These are phyloP conservation scores for Salix udensis DNA, from an alignment of 345 rosid genomes.

Conservation along the genomic window DNA sequence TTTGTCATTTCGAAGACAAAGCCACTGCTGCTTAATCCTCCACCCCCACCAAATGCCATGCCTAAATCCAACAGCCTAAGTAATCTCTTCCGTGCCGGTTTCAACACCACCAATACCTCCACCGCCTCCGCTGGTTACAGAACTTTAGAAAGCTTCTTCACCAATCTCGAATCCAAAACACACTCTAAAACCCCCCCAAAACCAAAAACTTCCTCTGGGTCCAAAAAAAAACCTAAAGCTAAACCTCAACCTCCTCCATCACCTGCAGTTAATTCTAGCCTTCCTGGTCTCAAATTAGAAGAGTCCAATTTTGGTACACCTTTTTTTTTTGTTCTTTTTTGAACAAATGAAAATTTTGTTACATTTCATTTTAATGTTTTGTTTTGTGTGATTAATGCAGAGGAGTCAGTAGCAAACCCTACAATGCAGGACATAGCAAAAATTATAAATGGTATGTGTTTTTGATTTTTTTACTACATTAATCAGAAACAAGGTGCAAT, in stretches of 20 bases:
- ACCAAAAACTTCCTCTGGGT: background rate
- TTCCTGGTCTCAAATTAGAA: constrained; percentile 3
- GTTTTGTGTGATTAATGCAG: constrained; percentile 22
- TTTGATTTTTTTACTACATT: background rate
- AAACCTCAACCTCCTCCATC: constrained; percentile 1
- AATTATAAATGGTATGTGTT: constrained; percentile 24
- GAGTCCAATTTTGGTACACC: constrained; percentile 22
- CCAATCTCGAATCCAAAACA: background rate
- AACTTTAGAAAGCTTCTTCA: background rate
- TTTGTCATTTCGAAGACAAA: background rate
- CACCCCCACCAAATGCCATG: constrained; percentile 32
- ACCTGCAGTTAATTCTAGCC: background rate
- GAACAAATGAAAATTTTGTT: background rate
- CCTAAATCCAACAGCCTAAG: constrained; percentile 21
- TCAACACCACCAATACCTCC: background rate
- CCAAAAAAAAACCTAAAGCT: background rate
- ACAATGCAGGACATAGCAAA: constrained; percentile 13
- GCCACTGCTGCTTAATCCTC: background rate
- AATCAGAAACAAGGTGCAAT: background rate
- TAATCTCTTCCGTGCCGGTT: constrained; percentile 23
- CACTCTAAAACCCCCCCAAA: constrained; percentile 1
- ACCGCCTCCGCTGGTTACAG: background rate
- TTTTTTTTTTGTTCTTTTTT: background rate
- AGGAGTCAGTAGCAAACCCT: background rate
- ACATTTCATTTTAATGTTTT: background rate